A percentile compares a stretch with the other conserved stretches of the same genome.
Conservation (phyloP, 176 grass and related monocot genomes). For the Carex myosuroides region DNA sequence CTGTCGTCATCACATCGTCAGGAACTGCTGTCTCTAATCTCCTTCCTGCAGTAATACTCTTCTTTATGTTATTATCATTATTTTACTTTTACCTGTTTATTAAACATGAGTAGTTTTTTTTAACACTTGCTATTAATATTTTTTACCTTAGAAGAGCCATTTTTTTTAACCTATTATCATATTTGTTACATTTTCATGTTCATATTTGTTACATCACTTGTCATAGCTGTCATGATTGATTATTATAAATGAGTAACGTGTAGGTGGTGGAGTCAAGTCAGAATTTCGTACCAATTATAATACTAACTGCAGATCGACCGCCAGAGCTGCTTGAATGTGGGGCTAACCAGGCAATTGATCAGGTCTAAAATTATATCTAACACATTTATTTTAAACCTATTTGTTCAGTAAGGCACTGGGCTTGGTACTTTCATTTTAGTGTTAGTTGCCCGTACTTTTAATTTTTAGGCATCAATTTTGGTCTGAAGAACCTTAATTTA, state of each 20-base stretch:
- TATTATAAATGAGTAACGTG: conserved; percentile 20
- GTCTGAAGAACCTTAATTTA: background rate
- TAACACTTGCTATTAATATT: background rate
- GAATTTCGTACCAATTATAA: conserved; percentile 72
- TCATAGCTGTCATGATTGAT: conserved; percentile 2
- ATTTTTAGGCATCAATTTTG: background rate
- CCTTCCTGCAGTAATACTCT: conserved; percentile 59
- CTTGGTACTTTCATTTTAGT: background rate
- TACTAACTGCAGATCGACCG: conserved; percentile 91
- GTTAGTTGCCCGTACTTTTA: background rate
- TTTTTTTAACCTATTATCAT: background rate
- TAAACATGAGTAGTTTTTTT: background rate
- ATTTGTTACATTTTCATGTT: no score
- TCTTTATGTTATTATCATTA: background rate
- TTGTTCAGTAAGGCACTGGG: background rate
- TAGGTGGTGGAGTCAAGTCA: conserved; percentile 93
- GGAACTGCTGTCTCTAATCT: conserved; percentile 99
- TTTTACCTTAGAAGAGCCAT: background rate
- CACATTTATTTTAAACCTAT: conserved; percentile 19
- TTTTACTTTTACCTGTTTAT: background rate
- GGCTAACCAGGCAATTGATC: conserved; percentile 92
- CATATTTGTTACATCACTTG: background rate
- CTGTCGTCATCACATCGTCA: conserved; percentile 89
- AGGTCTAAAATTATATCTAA: conserved; percentile 33
- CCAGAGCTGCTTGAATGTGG: conserved; percentile 87